These are phyloP conservation scores for Cicer cuneatum DNA, from an alignment of 306 rosid species.

Conservation along the genomic window DNA sequence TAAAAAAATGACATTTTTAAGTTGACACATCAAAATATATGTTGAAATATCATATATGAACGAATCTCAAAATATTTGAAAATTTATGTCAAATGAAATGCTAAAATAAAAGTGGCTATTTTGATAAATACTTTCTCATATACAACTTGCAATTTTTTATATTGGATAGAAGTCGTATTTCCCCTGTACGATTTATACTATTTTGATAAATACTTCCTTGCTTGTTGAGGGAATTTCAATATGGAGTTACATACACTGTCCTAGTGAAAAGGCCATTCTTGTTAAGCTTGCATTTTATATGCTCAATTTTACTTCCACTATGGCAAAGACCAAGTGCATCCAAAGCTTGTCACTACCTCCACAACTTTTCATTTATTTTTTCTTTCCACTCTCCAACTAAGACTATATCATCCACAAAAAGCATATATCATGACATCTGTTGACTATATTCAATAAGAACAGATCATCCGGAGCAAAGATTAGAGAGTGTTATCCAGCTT, in stretches of 20 bases:
- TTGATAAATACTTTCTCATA: neutral
- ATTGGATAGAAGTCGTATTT: neutral
- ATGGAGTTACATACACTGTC: no score
- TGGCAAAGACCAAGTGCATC: neutral
- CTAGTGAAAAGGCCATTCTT: neutral
- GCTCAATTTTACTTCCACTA: constrained; percentile 2
- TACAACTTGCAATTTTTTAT: neutral
- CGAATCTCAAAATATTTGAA: neutral
- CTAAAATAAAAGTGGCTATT: neutral
- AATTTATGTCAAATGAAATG: neutral
- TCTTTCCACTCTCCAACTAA: neutral
- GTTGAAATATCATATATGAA: neutral
- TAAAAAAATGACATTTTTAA: neutral
- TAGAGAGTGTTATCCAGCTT: neutral
- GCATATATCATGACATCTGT: neutral
- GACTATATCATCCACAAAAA: constrained; percentile 1
- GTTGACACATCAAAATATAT: neutral
- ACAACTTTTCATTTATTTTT: neutral
- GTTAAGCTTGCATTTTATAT: neutral
- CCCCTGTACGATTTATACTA: neutral
- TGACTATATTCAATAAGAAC: neutral
- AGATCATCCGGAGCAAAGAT: neutral
- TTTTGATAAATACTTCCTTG: neutral
- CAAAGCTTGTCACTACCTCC: neutral
- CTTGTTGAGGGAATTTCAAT: no score